Percentiles rank a stretch among this genome's conserved stretches.
phyloP scores from a whole-genome alignment of 805 yeast species.

The Ogataea thermomethanolica region DNA sequence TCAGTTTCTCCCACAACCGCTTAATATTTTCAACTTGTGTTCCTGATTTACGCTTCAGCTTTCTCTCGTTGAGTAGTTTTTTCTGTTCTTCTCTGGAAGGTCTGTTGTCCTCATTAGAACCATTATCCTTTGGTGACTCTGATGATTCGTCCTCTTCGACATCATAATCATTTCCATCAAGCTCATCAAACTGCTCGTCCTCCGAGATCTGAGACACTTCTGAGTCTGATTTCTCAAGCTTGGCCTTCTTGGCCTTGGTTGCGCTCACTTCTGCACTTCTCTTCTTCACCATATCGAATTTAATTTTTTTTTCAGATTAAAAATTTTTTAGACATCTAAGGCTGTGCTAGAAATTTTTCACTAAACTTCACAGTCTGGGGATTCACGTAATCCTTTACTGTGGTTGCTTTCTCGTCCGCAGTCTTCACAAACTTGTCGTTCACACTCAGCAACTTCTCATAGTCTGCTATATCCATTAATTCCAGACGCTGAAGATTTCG shows the following conservation, averaged over 20 bases:
- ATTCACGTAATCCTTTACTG: conserved; percentile 20
- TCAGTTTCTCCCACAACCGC: conserved; percentile 82
- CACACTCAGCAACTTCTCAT: conserved; percentile 15
- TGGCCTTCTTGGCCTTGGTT: conserved; percentile 17
- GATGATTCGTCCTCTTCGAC: conserved; percentile 28
- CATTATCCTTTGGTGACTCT: conserved; percentile 23
- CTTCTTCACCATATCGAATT: conserved; percentile 7
- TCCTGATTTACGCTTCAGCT: conserved; percentile 85
- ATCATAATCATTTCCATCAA: conserved; percentile 32
- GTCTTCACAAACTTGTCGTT: conserved; percentile 21
- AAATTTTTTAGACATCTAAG: conserved; percentile 6
- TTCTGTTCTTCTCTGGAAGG: conserved; percentile 84
- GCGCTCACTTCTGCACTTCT: conserved; percentile 7
- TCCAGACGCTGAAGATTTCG: conserved; percentile 12
- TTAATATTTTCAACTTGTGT: conserved; percentile 80
- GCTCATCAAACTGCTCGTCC: conserved; percentile 32
- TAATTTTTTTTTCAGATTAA: conserved; percentile 7
- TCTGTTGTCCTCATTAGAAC: conserved; percentile 37
- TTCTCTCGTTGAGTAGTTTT: conserved; percentile 74
- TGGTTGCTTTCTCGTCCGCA: conserved; percentile 15
- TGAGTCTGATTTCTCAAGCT: conserved; percentile 8
- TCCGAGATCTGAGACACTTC: conserved; percentile 19
- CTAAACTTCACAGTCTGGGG: conserved; percentile 28
- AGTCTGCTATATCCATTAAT: conserved; percentile 5
- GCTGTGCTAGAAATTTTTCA: conserved; percentile 16